Percentiles rank a stretch among this genome's conserved stretches.
Evolutionary conservation across 768 basidiomycete genomes (phyloP).

Genomic region (Termitomyces sp.): DNA sequence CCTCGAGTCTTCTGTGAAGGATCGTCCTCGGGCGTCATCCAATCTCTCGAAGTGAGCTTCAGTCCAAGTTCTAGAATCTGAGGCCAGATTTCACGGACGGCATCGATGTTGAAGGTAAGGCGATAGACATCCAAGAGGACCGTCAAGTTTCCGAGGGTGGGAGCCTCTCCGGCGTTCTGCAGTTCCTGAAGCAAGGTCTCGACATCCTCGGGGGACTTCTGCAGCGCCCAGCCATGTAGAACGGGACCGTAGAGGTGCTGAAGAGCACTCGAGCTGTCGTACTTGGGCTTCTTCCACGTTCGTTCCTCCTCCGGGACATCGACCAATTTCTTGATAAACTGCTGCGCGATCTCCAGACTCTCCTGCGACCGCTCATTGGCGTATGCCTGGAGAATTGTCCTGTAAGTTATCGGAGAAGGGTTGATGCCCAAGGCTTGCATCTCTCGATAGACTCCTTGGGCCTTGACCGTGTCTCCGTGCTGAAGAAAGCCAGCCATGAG

Average conservation of each 20-base stretch:
- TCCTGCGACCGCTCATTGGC: constrained; percentile 40
- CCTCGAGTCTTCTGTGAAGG: constrained; percentile 8
- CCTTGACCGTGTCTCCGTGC: constrained; percentile 40
- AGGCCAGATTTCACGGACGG: constrained; percentile 61
- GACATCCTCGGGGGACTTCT: constrained; percentile 42
- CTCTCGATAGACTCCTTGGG: constrained; percentile 62
- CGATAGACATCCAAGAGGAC: constrained; percentile 72
- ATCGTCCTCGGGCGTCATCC: constrained; percentile 21
- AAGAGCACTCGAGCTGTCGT: constrained; percentile 36
- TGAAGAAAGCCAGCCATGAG: constrained; percentile 72
- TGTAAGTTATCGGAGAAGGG: constrained; percentile 65
- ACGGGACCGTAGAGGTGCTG: constrained; percentile 59
- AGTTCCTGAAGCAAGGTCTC: constrained; percentile 50
- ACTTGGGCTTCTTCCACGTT: constrained; percentile 32
- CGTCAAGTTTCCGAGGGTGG: constrained; percentile 55
- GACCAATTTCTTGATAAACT: constrained; percentile 54
- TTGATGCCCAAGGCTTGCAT: constrained; percentile 63
- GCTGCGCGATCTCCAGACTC: constrained; percentile 55
- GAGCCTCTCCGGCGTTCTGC: constrained; percentile 46
- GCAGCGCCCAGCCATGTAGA: constrained; percentile 42
- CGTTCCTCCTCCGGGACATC: constrained; percentile 24
- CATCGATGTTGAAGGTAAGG: constrained; percentile 45
- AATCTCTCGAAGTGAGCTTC: constrained; percentile 28
- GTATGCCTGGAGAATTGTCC: constrained; percentile 60
- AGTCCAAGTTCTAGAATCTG: constrained; percentile 56